phyloP scores from a whole-genome alignment of 352 stramenopile species.

The Pythium biforme region DNA sequence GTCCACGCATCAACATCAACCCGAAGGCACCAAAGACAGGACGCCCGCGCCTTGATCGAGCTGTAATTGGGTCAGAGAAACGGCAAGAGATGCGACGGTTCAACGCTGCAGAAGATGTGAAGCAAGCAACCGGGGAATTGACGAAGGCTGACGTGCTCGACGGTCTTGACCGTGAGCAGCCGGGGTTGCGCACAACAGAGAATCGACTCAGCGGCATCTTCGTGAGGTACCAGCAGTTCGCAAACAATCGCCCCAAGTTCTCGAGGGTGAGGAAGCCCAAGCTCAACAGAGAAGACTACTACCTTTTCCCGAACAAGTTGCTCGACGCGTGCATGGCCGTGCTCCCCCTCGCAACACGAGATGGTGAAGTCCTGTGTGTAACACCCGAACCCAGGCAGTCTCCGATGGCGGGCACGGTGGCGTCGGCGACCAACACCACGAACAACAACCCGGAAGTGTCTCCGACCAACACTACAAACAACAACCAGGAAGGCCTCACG shows the following conservation, averaged over 20 bases:
- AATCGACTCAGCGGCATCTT: neutral
- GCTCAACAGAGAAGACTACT: neutral
- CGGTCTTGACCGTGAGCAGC: neutral
- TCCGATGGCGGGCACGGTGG: neutral
- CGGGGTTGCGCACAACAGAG: neutral
- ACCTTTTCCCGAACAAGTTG: conserved; percentile 6
- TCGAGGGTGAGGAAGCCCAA: neutral
- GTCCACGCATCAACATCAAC: conserved; percentile 6
- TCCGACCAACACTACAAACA: neutral
- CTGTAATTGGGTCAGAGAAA: neutral
- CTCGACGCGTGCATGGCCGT: neutral
- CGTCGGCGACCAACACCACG: neutral
- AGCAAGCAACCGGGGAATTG: neutral
- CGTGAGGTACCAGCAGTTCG: neutral
- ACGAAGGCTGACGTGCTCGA: neutral
- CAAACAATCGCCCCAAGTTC: neutral
- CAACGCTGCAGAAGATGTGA: neutral
- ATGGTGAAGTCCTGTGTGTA: neutral
- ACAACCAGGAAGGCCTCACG: neutral
- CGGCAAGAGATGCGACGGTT: neutral
- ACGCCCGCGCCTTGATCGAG: neutral
- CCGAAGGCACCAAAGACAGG: neutral
- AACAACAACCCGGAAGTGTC: neutral
- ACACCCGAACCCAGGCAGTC: neutral
- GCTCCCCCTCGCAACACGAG: neutral